Conservation (phyloP, 306 rosid genomes). For the Castanospermum australe region DNA sequence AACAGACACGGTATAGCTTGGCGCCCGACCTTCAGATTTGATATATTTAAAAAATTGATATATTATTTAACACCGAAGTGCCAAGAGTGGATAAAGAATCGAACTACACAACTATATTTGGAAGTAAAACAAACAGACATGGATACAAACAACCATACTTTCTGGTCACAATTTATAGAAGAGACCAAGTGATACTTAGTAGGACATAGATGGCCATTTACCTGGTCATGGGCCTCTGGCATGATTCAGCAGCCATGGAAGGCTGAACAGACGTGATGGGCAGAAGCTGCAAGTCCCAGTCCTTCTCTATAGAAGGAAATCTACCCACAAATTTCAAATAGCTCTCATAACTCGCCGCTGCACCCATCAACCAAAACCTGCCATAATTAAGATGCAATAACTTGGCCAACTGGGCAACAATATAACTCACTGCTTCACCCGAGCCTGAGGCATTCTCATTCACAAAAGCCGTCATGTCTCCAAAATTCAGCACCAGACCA, state of each 20-base stretch:
- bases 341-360: conserved; percentile 69
- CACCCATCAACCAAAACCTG: conserved; percentile 74
- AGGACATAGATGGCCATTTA: neutral
- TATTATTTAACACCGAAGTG: neutral
- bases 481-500: conserved; percentile 71
- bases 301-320: conserved; percentile 78
- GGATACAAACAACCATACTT: neutral
- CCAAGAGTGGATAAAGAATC: neutral
- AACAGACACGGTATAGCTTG: neutral
- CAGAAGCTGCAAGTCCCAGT: conserved; percentile 85
- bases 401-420: conserved; percentile 50
- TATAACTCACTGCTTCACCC: conserved; percentile 35
- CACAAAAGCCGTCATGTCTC: conserved; percentile 70
- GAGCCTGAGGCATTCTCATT: conserved; percentile 6
- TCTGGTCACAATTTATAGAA: neutral
- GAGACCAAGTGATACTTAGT: neutral
- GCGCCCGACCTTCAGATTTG: neutral
- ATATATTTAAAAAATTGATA: too few species aligned
- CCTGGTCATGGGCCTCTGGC: conserved; percentile 78
- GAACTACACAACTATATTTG: neutral
- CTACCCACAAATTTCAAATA: conserved; percentile 67
- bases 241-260: conserved; percentile 55
- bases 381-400: conserved; percentile 52
- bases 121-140: conserved; percentile 10
- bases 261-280: conserved; percentile 80